Conservation (phyloP, 2,329 filamentous ascomycete genomes). For the Phaeosphaeria sp. region DNA sequence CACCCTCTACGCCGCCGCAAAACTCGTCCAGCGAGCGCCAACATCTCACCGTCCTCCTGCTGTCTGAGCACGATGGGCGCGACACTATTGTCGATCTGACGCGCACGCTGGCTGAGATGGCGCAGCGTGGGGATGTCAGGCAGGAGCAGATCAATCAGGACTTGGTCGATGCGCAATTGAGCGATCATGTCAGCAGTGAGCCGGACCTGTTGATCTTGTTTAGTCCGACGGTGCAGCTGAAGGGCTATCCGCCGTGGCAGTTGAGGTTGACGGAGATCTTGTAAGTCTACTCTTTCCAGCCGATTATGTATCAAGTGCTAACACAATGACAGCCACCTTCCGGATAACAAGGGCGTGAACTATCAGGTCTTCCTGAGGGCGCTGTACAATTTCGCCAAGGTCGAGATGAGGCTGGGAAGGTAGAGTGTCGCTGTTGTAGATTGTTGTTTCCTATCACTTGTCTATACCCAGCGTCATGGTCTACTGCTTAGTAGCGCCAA, state of each 20-base stretch:
- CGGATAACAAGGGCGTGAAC: slow-evolving; percentile 81
- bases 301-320: not conserved
- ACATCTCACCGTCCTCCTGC: slow-evolving; percentile 72
- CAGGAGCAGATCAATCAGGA: slow-evolving; percentile 83
- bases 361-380: slow-evolving; percentile 93
- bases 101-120: slow-evolving; percentile 93
- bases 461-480: slow-evolving; percentile 21
- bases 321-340: slow-evolving; percentile 52
- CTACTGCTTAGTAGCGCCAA: slow-evolving; percentile 4
- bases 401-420: slow-evolving; percentile 84
- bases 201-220: slow-evolving; percentile 91
- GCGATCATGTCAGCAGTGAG: slow-evolving; percentile 78
- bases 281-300: slow-evolving; percentile 46
- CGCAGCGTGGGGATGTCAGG: slow-evolving; percentile 83
- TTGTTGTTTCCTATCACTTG: slow-evolving; percentile 10
- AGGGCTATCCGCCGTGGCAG: slow-evolving; percentile 97
- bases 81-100: slow-evolving; percentile 96
- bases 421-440: slow-evolving; percentile 35
- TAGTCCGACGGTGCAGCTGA: slow-evolving; percentile 79
- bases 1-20: slow-evolving; percentile 50
- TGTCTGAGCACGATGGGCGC: slow-evolving; percentile 87
- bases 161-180: slow-evolving; percentile 88
- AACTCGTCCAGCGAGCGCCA: slow-evolving; percentile 37
- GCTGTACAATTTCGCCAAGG: slow-evolving; percentile 82
- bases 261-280: slow-evolving; percentile 94